A percentile compares a stretch with the other conserved stretches of the same genome.
Evolutionary conservation across 331 rosid species (phyloP).

Genomic region (Quercus tomentella): DNA sequence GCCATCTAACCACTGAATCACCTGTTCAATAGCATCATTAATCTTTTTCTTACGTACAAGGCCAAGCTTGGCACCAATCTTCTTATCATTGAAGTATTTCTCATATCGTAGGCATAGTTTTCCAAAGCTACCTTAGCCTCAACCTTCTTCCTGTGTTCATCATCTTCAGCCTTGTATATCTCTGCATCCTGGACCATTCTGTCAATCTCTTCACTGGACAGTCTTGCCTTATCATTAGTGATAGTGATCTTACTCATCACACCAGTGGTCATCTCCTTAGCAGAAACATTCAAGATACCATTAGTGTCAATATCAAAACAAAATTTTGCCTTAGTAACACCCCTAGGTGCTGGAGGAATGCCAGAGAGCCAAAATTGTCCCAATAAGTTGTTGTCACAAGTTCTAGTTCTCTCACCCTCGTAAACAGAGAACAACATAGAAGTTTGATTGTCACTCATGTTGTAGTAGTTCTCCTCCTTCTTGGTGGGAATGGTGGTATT

Average conservation of each 20-base stretch:
- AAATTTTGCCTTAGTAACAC: slow-evolving; percentile 15
- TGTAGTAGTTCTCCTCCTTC: neutral
- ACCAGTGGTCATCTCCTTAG: neutral
- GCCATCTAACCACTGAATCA: slow-evolving; percentile 24
- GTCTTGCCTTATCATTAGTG: neutral
- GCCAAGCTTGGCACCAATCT: neutral
- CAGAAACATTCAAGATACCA: slow-evolving; percentile 24
- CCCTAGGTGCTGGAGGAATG: neutral
- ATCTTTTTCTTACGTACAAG: slow-evolving; percentile 23
- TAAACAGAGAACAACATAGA: neutral
- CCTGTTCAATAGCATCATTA: slow-evolving; percentile 19
- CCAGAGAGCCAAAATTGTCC: neutral
- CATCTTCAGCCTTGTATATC: neutral
- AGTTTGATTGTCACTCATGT: neutral
- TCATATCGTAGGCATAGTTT: neutral
- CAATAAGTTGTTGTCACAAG: neutral
- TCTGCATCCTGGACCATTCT: neutral
- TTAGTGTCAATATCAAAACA: slow-evolving; percentile 32
- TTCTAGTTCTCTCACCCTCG: slow-evolving; percentile 23
- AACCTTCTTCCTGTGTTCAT: neutral
- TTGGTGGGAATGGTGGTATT: slow-evolving; percentile 30
- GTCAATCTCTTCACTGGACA: neutral
- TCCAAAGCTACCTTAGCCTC: neutral
- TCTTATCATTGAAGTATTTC: neutral
- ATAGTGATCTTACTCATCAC: neutral